Conservation (phyloP, 768 basidiomycete species). For the Auricularia cornea region DNA sequence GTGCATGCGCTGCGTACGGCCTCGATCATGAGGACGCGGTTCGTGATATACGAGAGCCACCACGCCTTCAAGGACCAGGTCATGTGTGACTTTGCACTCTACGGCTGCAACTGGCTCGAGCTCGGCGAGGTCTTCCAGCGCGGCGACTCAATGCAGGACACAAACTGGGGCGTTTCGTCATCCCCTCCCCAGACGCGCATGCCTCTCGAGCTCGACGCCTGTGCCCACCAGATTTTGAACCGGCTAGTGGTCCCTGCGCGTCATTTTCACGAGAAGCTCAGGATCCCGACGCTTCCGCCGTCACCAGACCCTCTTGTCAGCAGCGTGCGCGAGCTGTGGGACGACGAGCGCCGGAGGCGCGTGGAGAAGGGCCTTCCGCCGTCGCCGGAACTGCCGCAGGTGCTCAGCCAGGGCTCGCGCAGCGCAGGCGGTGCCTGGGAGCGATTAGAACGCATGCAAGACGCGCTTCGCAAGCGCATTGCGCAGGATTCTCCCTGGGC, state of each 20-base stretch:
- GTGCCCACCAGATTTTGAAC: constrained; percentile 79
- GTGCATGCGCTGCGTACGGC: constrained; percentile 75
- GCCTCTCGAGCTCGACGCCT: constrained; percentile 77
- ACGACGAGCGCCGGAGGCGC: constrained; percentile 82
- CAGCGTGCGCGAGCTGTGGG: constrained; percentile 91
- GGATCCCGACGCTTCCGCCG: constrained; percentile 46
- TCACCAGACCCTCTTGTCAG: constrained; percentile 69
- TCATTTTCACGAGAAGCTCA: constrained; percentile 55
- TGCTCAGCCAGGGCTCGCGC: constrained; percentile 57
- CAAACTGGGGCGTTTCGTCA: constrained; percentile 37
- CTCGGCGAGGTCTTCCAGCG: constrained; percentile 60
- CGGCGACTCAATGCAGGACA: constrained; percentile 21
- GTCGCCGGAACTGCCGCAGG: constrained; percentile 63
- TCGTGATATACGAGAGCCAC: constrained; percentile 83
- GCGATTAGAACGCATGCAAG: constrained; percentile 68
- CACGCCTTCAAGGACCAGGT: constrained; percentile 85
- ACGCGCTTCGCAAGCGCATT: constrained; percentile 56
- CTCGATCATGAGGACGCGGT: constrained; percentile 69
- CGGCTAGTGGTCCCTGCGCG: constrained; percentile 59
- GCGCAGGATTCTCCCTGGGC: constrained; percentile 32
- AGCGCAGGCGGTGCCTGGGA: constrained; percentile 55
- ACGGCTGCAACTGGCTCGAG: constrained; percentile 88
- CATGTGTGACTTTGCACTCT: constrained; percentile 89
- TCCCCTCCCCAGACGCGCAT: constrained; percentile 58
- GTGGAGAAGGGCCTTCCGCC: constrained; percentile 57